Conservation (phyloP, 2,329 filamentous ascomycete species). For the Fusarium anthophilum region DNA sequence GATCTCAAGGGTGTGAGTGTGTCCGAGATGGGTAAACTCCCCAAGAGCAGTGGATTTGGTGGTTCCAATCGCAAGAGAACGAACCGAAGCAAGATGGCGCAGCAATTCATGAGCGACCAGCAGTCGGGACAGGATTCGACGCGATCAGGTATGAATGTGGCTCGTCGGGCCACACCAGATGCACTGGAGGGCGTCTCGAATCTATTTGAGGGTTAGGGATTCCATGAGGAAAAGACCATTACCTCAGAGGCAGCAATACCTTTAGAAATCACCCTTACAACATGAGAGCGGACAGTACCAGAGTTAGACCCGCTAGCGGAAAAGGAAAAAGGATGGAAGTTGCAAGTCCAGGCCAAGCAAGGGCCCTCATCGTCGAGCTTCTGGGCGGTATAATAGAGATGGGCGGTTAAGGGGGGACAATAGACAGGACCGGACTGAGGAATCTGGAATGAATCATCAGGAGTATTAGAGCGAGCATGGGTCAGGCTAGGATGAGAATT, state of each 20-base stretch:
- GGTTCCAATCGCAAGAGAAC: conserved; percentile 41
- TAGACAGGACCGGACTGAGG: conserved; percentile 25
- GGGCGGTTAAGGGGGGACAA: conserved; percentile 8
- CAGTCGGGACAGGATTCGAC: conserved; percentile 44
- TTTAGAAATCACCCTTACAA: neutral
- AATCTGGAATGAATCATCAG: conserved; percentile 19
- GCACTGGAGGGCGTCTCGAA: conserved; percentile 64
- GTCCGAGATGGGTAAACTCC: conserved; percentile 89
- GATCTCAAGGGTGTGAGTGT: conserved; percentile 91
- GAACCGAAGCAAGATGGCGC: conserved; percentile 63
- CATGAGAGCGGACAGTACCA: conserved; percentile 2
- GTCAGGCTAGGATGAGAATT: conserved; percentile 9
- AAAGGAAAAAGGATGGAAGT: conserved; percentile 13
- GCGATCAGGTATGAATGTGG: conserved; percentile 42
- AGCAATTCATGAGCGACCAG: conserved; percentile 70
- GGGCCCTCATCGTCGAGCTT: neutral
- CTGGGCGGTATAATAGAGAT: conserved; percentile 5
- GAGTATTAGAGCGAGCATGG: conserved; percentile 40
- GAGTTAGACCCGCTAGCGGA: conserved; percentile 12
- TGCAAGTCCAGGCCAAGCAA: neutral
- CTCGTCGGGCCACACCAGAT: conserved; percentile 56
- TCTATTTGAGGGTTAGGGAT: conserved; percentile 54
- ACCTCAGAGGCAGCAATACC: neutral
- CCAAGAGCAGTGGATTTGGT: conserved; percentile 58
- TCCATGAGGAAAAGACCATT: neutral